A percentile compares a stretch with the other conserved stretches of the same genome.
Evolutionary conservation across 2,329 filamentous ascomycete genomes (phyloP).

Genomic region (Magnaporthales sp.): DNA sequence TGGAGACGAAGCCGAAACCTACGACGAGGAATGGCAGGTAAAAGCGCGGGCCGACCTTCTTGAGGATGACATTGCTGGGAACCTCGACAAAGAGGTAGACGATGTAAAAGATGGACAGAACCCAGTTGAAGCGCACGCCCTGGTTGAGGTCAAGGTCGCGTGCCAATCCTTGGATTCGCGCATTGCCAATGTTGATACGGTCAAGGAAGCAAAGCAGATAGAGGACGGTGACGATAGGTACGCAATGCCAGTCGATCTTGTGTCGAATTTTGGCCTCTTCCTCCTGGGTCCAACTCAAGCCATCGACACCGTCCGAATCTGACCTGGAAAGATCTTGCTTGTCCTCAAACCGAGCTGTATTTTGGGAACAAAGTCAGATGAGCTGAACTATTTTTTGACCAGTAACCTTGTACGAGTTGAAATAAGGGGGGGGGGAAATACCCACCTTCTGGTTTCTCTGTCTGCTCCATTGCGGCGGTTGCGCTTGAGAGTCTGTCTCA

Average conservation of each 20-base stretch:
- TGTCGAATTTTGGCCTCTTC: slow-evolving; percentile 39
- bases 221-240: slow-evolving; percentile 42
- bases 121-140: slow-evolving; percentile 46
- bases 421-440: not conserved
- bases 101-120: slow-evolving; percentile 50
- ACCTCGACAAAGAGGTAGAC: slow-evolving; percentile 46
- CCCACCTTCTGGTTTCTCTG: not conserved
- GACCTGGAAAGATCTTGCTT: slow-evolving; percentile 7
- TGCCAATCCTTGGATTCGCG: slow-evolving; percentile 43
- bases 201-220: slow-evolving; percentile 39
- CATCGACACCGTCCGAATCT: slow-evolving; percentile 10
- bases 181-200: slow-evolving; percentile 40
- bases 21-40: slow-evolving; percentile 45
- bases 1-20: slow-evolving; percentile 45
- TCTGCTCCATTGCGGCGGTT: not conserved
- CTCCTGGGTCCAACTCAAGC: slow-evolving; percentile 36
- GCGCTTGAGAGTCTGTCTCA: not conserved
- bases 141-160: slow-evolving; percentile 35
- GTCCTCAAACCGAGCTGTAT: not conserved
- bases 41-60: slow-evolving; percentile 40
- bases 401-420: not conserved
- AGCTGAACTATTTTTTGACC: not conserved
- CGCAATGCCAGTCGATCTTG: slow-evolving; percentile 42
- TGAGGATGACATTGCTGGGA: slow-evolving; percentile 46
- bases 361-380: not conserved